These are phyloP conservation scores for Hansenula lynferdii DNA, from an alignment of 1,139 yeast species.

Conservation along the genomic window DNA sequence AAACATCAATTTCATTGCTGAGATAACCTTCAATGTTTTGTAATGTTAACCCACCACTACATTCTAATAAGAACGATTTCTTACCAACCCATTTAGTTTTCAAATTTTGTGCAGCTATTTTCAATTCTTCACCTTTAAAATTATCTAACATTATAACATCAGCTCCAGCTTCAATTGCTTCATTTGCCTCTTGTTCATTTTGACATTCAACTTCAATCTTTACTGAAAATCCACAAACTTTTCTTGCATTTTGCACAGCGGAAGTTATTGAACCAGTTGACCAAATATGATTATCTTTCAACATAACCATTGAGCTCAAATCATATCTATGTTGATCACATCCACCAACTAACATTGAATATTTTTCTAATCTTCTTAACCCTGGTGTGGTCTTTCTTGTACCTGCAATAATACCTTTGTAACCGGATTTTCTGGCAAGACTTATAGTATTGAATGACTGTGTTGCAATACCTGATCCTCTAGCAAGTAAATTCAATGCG, in stretches of 20 bases:
- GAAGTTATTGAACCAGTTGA: conserved; percentile 87
- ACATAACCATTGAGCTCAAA: conserved; percentile 91
- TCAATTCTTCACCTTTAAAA: conserved; percentile 64
- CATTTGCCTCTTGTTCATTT: conserved; percentile 77
- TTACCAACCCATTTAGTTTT: conserved; percentile 53
- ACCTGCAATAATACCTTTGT: conserved; percentile 87
- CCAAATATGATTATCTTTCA: conserved; percentile 91
- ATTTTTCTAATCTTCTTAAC: conserved; percentile 78
- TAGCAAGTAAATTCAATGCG: conserved; percentile 73
- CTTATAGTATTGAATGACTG: conserved; percentile 54
- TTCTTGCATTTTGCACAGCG: conserved; percentile 74
- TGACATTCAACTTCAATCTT: conserved; percentile 94
- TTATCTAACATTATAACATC: conserved; percentile 96
- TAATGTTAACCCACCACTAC: conserved; percentile 85
- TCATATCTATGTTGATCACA: conserved; percentile 92
- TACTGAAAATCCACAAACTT: conserved; percentile 82
- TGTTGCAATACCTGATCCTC: conserved; percentile 91
- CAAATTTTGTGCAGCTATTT: conserved; percentile 58
- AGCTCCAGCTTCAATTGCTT: conserved; percentile 93
- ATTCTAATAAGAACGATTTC: conserved; percentile 66
- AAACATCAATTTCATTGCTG: conserved; percentile 80
- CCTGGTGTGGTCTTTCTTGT: conserved; percentile 99
- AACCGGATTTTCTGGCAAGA: conserved; percentile 69
- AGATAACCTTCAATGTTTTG: conserved; percentile 62
- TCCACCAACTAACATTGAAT: conserved; percentile 94